phyloP scores from a whole-genome alignment of 306 rosid species.

The Rosa persica region DNA sequence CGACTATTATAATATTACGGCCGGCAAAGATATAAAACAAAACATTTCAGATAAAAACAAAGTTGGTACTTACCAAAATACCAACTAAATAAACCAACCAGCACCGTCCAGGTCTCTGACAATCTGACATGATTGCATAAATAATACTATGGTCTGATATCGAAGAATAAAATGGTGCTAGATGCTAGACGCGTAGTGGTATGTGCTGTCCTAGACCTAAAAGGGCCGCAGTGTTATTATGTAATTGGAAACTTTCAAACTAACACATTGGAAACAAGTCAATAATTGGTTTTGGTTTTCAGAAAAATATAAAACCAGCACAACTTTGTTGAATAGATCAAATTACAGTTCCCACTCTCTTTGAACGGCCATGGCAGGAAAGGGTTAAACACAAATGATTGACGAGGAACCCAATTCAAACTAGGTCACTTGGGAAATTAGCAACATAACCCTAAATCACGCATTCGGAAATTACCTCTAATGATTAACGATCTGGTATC shows the following conservation, averaged over 20 bases:
- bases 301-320: not conserved
- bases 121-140: not conserved
- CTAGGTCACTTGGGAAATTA: not conserved
- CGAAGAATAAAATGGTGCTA: not conserved
- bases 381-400: not conserved
- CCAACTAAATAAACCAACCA: constrained; percentile 8
- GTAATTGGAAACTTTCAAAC: constrained; percentile 12
- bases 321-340: constrained; percentile 6
- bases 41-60: constrained; percentile 1
- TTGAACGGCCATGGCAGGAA: not conserved
- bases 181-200: not conserved
- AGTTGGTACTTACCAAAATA: constrained; percentile 10
- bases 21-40: not conserved
- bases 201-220: constrained; percentile 3
- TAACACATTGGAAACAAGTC: constrained; percentile 8
- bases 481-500: not conserved
- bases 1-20: not conserved
- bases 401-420: not conserved
- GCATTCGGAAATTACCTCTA: not conserved
- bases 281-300: not conserved
- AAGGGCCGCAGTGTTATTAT: not conserved
- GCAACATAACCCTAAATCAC: not conserved
- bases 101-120: not conserved
- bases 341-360: not conserved
- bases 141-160: not conserved